A percentile compares a stretch with the other conserved stretches of the same genome.
Conservation (phyloP, 805 yeast genomes). For the Brettanomyces sp. region DNA sequence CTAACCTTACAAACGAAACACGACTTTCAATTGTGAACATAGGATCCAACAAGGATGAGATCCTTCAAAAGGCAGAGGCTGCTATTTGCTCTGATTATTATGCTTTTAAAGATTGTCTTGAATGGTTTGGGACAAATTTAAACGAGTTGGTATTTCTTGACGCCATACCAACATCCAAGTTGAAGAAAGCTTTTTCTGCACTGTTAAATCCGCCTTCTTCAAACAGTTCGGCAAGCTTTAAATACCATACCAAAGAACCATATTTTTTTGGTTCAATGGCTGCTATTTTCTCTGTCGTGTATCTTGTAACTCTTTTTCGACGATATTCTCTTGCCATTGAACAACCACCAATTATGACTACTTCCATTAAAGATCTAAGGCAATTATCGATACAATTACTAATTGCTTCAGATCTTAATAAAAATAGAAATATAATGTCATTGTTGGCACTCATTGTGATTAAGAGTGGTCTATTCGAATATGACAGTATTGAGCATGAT, state of each 20-base stretch:
- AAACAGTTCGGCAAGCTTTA: not conserved
- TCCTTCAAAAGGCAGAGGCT: not conserved
- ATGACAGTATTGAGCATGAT: slow-evolving; percentile 1
- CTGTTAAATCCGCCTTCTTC: not conserved
- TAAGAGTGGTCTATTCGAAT: slow-evolving; percentile 1
- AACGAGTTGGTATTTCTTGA: slow-evolving; percentile 3
- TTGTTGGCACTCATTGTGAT: slow-evolving; percentile 5
- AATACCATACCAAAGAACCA: not conserved
- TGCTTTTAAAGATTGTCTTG: not conserved
- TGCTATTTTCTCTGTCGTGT: slow-evolving; percentile 3
- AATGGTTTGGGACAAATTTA: not conserved
- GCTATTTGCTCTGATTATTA: not conserved
- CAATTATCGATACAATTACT: slow-evolving; percentile 5
- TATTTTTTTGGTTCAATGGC: not conserved
- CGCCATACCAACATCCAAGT: not conserved
- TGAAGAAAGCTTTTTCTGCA: not conserved
- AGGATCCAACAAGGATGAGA: not conserved
- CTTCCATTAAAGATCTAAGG: slow-evolving; percentile 2
- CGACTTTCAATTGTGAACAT: not conserved
- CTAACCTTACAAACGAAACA: not conserved
- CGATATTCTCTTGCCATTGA: slow-evolving; percentile 2
- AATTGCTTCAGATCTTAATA: slow-evolving; percentile 5
- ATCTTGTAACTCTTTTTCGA: slow-evolving; percentile 6
- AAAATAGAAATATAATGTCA: slow-evolving; percentile 1
- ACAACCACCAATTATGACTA: not conserved